Conservation (phyloP, 2,329 filamentous ascomycete genomes). For the Fusarium keratoplasticum region DNA sequence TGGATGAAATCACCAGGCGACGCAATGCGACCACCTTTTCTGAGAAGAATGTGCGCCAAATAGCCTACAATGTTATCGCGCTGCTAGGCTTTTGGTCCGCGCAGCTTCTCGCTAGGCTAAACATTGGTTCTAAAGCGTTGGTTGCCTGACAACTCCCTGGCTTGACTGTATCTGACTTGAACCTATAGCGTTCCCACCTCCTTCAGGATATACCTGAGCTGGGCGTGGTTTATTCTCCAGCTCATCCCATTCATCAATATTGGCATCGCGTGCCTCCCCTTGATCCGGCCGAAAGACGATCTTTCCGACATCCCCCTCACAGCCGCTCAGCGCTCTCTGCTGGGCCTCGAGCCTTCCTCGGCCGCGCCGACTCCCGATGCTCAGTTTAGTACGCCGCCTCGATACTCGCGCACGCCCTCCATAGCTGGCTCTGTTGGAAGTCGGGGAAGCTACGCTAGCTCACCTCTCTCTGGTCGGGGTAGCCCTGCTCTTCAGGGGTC, state of each 20-base stretch:
- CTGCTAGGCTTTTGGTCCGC: constrained; percentile 53
- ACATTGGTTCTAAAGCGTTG: constrained; percentile 55
- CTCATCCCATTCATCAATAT: constrained; percentile 78
- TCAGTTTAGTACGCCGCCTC: constrained; percentile 83
- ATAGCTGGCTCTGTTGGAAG: constrained; percentile 71
- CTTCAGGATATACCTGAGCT: constrained; percentile 54
- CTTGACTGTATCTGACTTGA: constrained; percentile 25
- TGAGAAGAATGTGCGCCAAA: constrained; percentile 77
- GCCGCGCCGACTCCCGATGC: constrained; percentile 74
- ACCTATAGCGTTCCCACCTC: constrained; percentile 47
- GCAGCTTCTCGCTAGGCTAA: constrained; percentile 50
- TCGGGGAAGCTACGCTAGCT: constrained; percentile 66
- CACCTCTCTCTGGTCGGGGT: constrained; percentile 68
- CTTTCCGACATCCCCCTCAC: constrained; percentile 92
- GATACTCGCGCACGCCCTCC: constrained; percentile 82
- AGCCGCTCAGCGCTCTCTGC: constrained; percentile 76
- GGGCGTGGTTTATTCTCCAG: constrained; percentile 62
- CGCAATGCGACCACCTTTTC: constrained; percentile 84
- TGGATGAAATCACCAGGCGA: constrained; percentile 86
- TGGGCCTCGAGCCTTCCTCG: constrained; percentile 80
- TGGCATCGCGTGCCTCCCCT: constrained; percentile 74
- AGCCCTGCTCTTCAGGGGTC: constrained; percentile 57
- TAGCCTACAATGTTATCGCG: constrained; percentile 74
- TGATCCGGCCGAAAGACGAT: constrained; percentile 79
- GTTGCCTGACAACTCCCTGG: constrained; percentile 23